phyloP scores from a whole-genome alignment of 768 basidiomycete species.

The Roridomyces roridus region DNA sequence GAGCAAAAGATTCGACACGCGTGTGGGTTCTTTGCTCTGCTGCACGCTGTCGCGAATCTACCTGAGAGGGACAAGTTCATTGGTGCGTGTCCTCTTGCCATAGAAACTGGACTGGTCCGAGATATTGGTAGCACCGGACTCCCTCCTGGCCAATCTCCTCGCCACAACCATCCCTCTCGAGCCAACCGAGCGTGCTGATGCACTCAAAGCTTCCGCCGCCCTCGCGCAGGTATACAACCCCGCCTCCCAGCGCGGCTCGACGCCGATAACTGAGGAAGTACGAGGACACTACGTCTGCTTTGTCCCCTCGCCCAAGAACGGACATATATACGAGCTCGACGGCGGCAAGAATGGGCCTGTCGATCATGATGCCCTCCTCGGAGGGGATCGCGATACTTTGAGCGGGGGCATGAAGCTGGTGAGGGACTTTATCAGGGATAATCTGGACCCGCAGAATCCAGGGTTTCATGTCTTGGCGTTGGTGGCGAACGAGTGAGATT shows the following conservation, averaged over 20 bases:
- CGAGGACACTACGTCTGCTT: slow-evolving; percentile 25
- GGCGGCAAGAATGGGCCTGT: slow-evolving; percentile 27
- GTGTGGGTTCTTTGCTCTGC: slow-evolving; percentile 23
- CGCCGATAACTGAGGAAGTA: slow-evolving; percentile 16
- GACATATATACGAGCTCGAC: slow-evolving; percentile 27
- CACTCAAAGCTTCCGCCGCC: slow-evolving; percentile 17
- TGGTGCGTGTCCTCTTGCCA: slow-evolving; percentile 3
- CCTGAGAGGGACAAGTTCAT: slow-evolving; percentile 6
- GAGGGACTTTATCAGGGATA: slow-evolving; percentile 12
- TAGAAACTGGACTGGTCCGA: neutral
- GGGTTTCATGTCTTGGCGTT: slow-evolving; percentile 26
- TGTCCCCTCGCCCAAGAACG: slow-evolving; percentile 20
- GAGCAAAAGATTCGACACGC: slow-evolving; percentile 24
- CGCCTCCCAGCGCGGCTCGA: slow-evolving; percentile 20
- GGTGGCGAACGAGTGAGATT: slow-evolving; percentile 4
- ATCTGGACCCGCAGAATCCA: slow-evolving; percentile 15
- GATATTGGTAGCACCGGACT: slow-evolving; percentile 8
- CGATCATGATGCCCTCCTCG: slow-evolving; percentile 20
- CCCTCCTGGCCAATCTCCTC: slow-evolving; percentile 17
- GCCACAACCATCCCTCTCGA: slow-evolving; percentile 3
- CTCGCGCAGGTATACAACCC: slow-evolving; percentile 22
- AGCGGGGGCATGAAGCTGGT: slow-evolving; percentile 23
- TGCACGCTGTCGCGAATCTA: slow-evolving; percentile 25
- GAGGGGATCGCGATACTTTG: slow-evolving; percentile 22
- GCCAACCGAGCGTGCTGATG: slow-evolving; percentile 19